phyloP scores from a whole-genome alignment of 225 moss, liverwort and hornwort genomes.

The Pseudoscleropodium purum region DNA sequence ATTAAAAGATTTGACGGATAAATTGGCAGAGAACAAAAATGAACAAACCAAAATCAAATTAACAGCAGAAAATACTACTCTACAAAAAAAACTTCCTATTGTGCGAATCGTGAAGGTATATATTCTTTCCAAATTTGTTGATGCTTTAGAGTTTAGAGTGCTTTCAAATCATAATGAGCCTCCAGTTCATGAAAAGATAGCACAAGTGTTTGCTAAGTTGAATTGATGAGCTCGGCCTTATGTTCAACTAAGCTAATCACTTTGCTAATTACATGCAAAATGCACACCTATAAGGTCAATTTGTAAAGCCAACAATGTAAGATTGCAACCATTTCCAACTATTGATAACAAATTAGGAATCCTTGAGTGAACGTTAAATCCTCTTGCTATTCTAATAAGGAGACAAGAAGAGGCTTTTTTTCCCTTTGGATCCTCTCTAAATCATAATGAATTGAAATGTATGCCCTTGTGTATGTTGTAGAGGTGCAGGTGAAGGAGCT shows the following conservation, averaged over 20 bases:
- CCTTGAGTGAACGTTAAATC: neutral
- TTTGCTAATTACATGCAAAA: neutral
- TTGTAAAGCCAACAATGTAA: neutral
- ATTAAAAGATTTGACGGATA: conserved; percentile 47
- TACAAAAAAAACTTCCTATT: conserved; percentile 1
- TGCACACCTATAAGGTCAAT: neutral
- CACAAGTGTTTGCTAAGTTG: neutral
- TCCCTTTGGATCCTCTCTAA: too few species aligned
- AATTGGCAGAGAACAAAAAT: conserved; percentile 35
- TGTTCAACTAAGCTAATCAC: neutral
- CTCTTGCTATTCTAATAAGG: neutral
- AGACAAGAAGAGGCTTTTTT: neutral
- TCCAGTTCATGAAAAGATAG: neutral
- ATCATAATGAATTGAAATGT: neutral
- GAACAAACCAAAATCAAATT: conserved; percentile 25
- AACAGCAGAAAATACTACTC: conserved; percentile 7
- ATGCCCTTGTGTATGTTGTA: neutral
- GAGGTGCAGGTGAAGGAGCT: conserved; percentile 31
- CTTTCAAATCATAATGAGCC: neutral
- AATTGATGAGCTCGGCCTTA: neutral
- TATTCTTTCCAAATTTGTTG: neutral
- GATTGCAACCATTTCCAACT: neutral
- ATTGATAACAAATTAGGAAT: too few species aligned
- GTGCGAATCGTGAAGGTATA: neutral
- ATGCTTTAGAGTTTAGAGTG: neutral